phyloP scores from a whole-genome alignment of 1,284 basidiomycete species.

The Tilletia setariae region DNA sequence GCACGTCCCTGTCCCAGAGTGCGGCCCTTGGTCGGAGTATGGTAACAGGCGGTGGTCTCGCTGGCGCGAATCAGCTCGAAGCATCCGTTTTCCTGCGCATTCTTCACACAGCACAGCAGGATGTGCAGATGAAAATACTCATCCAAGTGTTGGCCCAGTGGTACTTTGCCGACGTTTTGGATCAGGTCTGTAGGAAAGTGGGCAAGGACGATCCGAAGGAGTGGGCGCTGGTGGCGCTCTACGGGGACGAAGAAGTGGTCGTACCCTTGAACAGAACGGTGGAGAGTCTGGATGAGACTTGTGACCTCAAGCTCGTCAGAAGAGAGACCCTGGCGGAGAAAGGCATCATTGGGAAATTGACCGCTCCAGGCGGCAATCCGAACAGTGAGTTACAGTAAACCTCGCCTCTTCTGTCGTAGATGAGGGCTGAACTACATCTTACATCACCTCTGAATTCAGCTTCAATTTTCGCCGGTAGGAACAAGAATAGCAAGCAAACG shows the following conservation, averaged over 20 bases:
- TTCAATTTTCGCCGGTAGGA: slow-evolving; percentile 9
- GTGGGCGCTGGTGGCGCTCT: slow-evolving; percentile 38
- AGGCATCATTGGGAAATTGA: slow-evolving; percentile 55
- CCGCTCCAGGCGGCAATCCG: slow-evolving; percentile 70
- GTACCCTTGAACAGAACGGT: slow-evolving; percentile 94
- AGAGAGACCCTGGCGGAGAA: slow-evolving; percentile 52
- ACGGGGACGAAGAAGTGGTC: slow-evolving; percentile 61
- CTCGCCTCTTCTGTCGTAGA: slow-evolving; percentile 68
- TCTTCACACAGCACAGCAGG: slow-evolving; percentile 41
- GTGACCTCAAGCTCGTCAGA: slow-evolving; percentile 78
- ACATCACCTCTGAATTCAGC: neutral
- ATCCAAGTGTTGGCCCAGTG: slow-evolving; percentile 66
- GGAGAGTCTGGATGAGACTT: slow-evolving; percentile 80
- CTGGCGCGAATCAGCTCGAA: neutral
- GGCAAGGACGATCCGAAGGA: slow-evolving; percentile 39
- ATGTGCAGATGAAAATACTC: slow-evolving; percentile 52
- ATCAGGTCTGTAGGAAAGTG: slow-evolving; percentile 56
- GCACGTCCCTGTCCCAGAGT: neutral
- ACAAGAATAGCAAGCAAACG: slow-evolving; percentile 11
- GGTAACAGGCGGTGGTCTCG: neutral
- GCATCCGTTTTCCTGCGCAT: slow-evolving; percentile 44
- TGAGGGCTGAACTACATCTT: neutral
- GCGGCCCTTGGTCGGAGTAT: neutral
- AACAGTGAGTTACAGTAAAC: slow-evolving; percentile 60
- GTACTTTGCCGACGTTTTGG: slow-evolving; percentile 94